Base-by-base conservation (phyloP, 352 stramenopile species). In the Pythium scleroteichum region DNA sequence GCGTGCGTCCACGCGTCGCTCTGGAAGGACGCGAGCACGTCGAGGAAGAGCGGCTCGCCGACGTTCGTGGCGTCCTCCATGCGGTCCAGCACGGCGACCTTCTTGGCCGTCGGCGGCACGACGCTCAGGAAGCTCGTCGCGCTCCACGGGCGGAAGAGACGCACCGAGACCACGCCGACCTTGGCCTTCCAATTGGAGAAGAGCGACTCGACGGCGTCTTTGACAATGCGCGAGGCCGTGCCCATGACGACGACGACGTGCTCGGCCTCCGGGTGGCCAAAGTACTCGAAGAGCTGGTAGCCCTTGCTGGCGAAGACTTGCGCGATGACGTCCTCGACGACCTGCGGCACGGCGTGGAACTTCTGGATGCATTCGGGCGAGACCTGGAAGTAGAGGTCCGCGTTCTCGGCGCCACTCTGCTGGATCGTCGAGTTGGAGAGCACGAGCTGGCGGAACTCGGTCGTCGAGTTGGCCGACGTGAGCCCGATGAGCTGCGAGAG, bases 261-360 rank as follows among this genome's bases (percentile, higher is more conserved):
- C 54, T 90, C 82, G 17, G 92, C 91, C 64, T 87, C 57, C 9
- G 79, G 75, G 56, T 93, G 85, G 35, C 91, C 92, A 59, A 85
- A 82, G 66, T 96, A 97, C 78, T 98, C 91, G 64, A 97, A 96
- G 52, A 94, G 72, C 42, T 92, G 77, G 75, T 98, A 98, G 38
- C 87, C 85, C 44, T 94, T 93, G 44, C 78, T 66, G 17, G 66
- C 66, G 33, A 85, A 82, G 35, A 97, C 87, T 66, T 97, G 78
- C 23, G 73, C 61, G 55, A 97, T 85, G 24, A 95, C 82, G 44
- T 94, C 62, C 50, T 95, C 71, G 42, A 98, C 79, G 20, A 94
- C 70, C 0, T 60, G 35, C 4, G 81, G 75, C 40, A 82, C 76
- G 22, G 69, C 66, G 45, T 89, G 71, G 73, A 93, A 98, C 66